Conservation (phyloP, 352 stramenopile genomes). For the Phytopythium chamaehyphon region DNA sequence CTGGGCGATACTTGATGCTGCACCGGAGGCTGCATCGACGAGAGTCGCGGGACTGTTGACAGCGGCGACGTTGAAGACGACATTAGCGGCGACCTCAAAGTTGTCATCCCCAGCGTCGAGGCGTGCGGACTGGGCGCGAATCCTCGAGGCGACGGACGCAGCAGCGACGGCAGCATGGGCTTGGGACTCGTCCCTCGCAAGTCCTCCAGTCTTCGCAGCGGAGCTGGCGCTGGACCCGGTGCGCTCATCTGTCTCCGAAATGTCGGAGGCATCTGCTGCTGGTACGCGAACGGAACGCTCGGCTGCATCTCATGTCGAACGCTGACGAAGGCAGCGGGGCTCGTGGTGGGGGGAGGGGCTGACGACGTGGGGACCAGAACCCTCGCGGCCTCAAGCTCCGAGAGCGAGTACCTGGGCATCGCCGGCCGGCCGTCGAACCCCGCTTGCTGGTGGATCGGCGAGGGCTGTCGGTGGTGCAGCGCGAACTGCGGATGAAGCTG, state of each 20-base stretch:
- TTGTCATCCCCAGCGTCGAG: not conserved
- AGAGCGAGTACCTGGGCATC: constrained; percentile 20
- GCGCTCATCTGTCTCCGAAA: not conserved
- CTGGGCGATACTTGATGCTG: not conserved
- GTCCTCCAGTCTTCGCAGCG: not conserved
- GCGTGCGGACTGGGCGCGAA: not conserved
- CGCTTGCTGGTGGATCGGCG: not conserved
- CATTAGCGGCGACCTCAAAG: not conserved
- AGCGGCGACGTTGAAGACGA: not conserved
- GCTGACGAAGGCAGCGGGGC: not conserved
- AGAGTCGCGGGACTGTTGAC: not conserved
- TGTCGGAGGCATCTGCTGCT: not conserved
- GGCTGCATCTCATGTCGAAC: not conserved
- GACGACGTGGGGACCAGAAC: constrained; percentile 16
- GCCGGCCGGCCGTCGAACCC: not conserved
- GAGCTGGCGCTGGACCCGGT: too few species aligned
- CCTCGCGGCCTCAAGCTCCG: constrained; percentile 25
- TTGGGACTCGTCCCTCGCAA: not conserved
- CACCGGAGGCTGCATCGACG: constrained; percentile 1
- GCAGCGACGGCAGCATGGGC: constrained; percentile 9
- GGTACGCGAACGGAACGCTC: not conserved
- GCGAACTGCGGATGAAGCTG: not conserved
- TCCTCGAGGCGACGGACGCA: constrained; percentile 1
- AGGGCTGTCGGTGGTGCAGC: not conserved
- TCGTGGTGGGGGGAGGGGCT: not conserved